phyloP scores from a whole-genome alignment of 192 early-diverging fungal genomes.

The Backusella westeae region DNA sequence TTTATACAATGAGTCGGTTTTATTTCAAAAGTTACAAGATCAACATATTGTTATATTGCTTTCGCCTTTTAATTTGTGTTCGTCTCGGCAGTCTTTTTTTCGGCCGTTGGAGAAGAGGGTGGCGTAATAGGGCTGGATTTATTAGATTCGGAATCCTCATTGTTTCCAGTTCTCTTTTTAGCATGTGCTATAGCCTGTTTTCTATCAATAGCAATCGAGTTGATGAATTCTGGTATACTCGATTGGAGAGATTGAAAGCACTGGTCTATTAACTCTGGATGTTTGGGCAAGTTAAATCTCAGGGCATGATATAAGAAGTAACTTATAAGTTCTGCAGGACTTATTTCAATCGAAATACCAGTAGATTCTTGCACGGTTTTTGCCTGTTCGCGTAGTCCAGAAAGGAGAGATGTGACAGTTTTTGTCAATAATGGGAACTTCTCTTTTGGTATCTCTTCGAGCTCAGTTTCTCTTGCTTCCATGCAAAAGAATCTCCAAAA shows the following conservation, averaged over 20 bases:
- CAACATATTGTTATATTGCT: constrained; percentile 1
- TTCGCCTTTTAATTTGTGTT: neutral
- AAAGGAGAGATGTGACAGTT: neutral
- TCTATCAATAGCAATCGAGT: neutral
- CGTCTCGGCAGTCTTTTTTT: neutral
- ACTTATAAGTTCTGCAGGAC: constrained; percentile 13
- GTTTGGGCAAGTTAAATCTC: constrained; percentile 4
- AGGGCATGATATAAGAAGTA: constrained; percentile 13
- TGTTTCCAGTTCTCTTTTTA: neutral
- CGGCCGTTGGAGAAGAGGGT: constrained; percentile 1
- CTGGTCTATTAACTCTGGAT: neutral
- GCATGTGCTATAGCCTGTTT: constrained; percentile 11
- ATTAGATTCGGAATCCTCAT: neutral
- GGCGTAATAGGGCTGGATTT: neutral
- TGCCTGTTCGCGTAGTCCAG: constrained; percentile 1
- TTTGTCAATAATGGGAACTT: neutral
- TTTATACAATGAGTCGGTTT: neutral
- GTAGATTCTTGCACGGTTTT: neutral
- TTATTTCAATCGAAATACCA: constrained; percentile 10
- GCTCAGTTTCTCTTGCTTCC: neutral
- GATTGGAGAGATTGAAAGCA: neutral
- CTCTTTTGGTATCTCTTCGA: neutral
- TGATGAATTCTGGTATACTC: constrained; percentile 10
- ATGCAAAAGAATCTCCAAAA: constrained; percentile 29
- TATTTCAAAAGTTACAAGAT: constrained; percentile 1